phyloP scores from a whole-genome alignment of 2,329 filamentous ascomycete genomes.

The Epichloe amarillans region DNA sequence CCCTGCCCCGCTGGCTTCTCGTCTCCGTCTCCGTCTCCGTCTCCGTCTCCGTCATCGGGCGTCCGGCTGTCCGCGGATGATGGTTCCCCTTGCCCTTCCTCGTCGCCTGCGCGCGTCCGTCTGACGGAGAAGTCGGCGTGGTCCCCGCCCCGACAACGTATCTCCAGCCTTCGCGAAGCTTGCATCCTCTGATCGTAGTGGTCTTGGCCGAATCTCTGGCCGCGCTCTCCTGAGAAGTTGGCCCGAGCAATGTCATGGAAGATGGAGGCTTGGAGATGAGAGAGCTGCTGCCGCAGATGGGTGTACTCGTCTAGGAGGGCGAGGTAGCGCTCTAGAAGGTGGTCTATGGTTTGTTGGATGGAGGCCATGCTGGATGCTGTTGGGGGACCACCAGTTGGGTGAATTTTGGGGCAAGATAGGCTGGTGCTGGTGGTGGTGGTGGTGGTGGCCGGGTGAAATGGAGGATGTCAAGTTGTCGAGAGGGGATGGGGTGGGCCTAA shows the following conservation, averaged over 20 bases:
- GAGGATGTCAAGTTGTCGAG: too few relatives aligned
- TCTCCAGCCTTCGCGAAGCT: conserved; percentile 29
- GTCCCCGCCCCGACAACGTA: background rate
- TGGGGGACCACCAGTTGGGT: background rate
- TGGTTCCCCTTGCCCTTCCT: background rate
- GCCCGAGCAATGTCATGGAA: conserved; percentile 55
- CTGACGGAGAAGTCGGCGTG: background rate
- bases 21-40: background rate
- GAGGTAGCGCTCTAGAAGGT: conserved; percentile 53
- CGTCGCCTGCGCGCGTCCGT: background rate
- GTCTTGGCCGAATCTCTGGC: conserved; percentile 53
- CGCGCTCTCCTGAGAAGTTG: conserved; percentile 55
- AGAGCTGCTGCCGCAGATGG: conserved; percentile 39
- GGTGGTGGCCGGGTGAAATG: too few relatives aligned
- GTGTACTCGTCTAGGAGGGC: conserved; percentile 54
- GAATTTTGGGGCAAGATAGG: too few relatives aligned
- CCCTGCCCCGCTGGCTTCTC: background rate
- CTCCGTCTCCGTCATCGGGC: background rate
- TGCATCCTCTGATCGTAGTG: conserved; percentile 64
- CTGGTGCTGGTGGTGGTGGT: too few relatives aligned
- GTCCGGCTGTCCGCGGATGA: background rate
- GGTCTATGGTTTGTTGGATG: conserved; percentile 38
- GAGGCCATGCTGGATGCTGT: conserved; percentile 1
- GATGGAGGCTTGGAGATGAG: conserved; percentile 39
- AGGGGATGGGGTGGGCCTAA: too few relatives aligned